Percentiles rank a stretch among this genome's conserved stretches.
phyloP scores from a whole-genome alignment of 2,329 filamentous ascomycete genomes.

The Akanthomyces dipterigenus region DNA sequence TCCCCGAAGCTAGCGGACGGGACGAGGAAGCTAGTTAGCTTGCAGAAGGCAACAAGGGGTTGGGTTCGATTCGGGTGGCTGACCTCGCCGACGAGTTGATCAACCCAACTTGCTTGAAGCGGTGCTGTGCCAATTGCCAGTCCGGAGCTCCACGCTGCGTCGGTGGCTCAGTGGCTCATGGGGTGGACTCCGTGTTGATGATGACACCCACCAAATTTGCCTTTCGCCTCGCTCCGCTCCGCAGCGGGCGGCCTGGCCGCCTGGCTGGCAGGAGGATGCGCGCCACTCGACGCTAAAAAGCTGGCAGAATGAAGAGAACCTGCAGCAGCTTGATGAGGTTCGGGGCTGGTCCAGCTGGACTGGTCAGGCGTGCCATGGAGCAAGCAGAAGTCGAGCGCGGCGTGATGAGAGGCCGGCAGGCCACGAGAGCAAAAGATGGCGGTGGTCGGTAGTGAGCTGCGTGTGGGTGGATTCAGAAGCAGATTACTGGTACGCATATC shows the following conservation, averaged over 20 bases:
- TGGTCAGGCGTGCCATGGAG: neutral
- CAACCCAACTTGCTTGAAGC: neutral
- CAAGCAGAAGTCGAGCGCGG: neutral
- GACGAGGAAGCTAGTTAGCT: neutral
- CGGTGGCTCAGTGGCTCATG: no score
- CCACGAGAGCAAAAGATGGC: neutral
- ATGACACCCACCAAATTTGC: conserved; percentile 5
- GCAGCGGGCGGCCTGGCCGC: conserved; percentile 3
- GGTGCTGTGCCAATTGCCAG: neutral
- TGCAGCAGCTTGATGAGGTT: neutral
- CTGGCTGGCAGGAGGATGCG: neutral
- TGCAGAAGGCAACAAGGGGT: neutral
- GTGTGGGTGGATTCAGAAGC: conserved; percentile 3
- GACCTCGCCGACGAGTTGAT: neutral
- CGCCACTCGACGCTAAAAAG: conserved; percentile 4
- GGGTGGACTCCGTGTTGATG: neutral
- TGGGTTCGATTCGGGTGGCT: no score
- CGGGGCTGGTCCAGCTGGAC: neutral
- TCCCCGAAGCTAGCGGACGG: neutral
- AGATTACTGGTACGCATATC: neutral
- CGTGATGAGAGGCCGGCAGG: neutral
- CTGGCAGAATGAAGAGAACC: neutral
- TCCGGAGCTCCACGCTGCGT: neutral
- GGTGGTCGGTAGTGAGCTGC: neutral
- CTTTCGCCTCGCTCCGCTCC: conserved; percentile 10